A percentile compares a stretch with the other conserved stretches of the same genome.
These are phyloP conservation scores for Pyrenophora seminiperda DNA, from an alignment of 2,329 filamentous ascomycete species.

Conservation along the genomic window DNA sequence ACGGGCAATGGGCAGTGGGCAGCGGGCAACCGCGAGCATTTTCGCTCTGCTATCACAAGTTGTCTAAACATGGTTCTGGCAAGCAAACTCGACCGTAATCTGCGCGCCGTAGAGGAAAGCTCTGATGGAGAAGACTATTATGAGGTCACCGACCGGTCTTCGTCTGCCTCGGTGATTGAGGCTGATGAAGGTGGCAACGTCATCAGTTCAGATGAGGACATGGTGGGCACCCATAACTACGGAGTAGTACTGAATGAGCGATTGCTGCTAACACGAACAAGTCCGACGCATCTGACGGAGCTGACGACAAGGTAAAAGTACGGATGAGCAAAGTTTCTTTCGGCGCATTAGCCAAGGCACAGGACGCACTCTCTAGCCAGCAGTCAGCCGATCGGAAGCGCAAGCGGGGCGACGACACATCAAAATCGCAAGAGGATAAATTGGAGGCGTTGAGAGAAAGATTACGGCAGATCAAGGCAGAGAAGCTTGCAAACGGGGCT, in stretches of 20 bases:
- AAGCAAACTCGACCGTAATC: slow-evolving; percentile 43
- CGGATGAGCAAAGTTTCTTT: slow-evolving; percentile 74
- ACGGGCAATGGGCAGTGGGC: too few relatives aligned
- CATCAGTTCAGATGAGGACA: slow-evolving; percentile 44
- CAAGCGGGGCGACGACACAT: slow-evolving; percentile 50
- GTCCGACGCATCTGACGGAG: slow-evolving; percentile 46
- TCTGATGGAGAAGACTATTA: slow-evolving; percentile 48
- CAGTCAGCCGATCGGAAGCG: slow-evolving; percentile 46
- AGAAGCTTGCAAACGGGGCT: slow-evolving; percentile 39
- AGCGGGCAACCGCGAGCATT: slow-evolving; percentile 2
- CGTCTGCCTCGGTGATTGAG: slow-evolving; percentile 48
- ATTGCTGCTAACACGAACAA: slow-evolving; percentile 19
- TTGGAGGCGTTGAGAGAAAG: slow-evolving; percentile 53
- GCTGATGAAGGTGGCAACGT: slow-evolving; percentile 44
- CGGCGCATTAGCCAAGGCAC: slow-evolving; percentile 85
- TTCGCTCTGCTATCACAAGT: neutral
- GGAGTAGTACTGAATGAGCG: neutral
- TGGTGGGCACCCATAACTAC: slow-evolving; percentile 22
- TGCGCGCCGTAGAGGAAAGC: slow-evolving; percentile 45
- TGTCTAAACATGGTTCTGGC: slow-evolving; percentile 39
- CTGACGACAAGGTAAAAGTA: slow-evolving; percentile 51
- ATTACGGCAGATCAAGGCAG: slow-evolving; percentile 51
- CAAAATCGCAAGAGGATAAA: slow-evolving; percentile 53
- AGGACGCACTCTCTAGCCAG: slow-evolving; percentile 65
- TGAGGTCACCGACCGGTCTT: slow-evolving; percentile 48